Conservation (phyloP, 2,329 filamentous ascomycete species). For the Teratosphaeria nubilosa region DNA sequence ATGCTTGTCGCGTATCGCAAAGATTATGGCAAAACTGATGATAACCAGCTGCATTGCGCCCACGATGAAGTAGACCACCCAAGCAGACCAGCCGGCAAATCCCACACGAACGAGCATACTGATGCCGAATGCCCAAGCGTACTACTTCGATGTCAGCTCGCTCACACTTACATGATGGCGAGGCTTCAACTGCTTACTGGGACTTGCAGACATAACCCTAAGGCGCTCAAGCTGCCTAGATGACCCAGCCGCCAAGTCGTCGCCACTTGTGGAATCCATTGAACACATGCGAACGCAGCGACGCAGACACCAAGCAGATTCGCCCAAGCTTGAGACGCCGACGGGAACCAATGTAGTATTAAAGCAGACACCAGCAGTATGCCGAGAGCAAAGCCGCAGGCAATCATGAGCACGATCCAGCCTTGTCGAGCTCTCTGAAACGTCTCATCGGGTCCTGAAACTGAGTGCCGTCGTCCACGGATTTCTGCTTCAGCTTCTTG, state of each 20-base stretch:
- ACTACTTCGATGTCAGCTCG: slow-evolving; percentile 13
- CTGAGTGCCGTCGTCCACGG: slow-evolving; percentile 14
- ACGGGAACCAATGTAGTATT: slow-evolving; percentile 53
- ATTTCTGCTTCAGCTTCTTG: slow-evolving; percentile 21
- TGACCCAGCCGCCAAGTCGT: slow-evolving; percentile 78
- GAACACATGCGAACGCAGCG: slow-evolving; percentile 65
- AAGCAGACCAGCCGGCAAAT: slow-evolving; percentile 76
- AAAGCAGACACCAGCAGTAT: slow-evolving; percentile 54
- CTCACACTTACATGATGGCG: not conserved
- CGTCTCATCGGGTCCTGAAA: slow-evolving; percentile 18
- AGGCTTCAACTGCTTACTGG: slow-evolving; percentile 52
- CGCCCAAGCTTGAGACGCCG: slow-evolving; percentile 62
- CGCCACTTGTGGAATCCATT: slow-evolving; percentile 87
- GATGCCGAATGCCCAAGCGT: slow-evolving; percentile 56
- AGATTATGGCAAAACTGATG: slow-evolving; percentile 67
- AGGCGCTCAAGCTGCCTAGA: slow-evolving; percentile 80
- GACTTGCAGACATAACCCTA: slow-evolving; percentile 95
- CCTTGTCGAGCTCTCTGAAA: slow-evolving; percentile 19
- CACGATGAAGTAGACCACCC: slow-evolving; percentile 79
- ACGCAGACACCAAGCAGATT: slow-evolving; percentile 71
- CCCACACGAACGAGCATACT: slow-evolving; percentile 64
- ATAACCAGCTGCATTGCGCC: slow-evolving; percentile 71
- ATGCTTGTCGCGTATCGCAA: slow-evolving; percentile 45
- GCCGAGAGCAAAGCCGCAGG: slow-evolving; percentile 60
- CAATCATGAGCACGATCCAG: slow-evolving; percentile 48